Evolutionary conservation across 495 filamentous ascomycete species (phyloP), one percentile per base, ranked within the genome.

Genomic region (Aspergillus bridgeri): DNA sequence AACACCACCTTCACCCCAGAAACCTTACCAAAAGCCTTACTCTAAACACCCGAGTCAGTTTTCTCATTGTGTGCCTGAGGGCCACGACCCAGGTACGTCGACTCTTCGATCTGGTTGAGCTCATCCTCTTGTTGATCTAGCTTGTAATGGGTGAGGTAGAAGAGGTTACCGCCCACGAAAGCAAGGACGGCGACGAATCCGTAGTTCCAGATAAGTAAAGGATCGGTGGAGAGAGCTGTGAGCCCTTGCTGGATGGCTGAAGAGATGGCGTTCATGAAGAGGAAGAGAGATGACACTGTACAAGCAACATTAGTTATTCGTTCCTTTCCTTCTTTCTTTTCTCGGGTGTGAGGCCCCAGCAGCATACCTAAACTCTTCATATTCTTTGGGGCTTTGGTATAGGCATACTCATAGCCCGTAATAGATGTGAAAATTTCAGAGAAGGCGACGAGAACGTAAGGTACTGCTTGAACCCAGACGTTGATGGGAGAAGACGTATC

Each of bases 351-450:
- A 17, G 11, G 44, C n/a, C n/a, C n/a, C n/a, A n/a, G 22, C 25
- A 13, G 76, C 54, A 57, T 57, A 57, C 71, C 65, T 24, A 75
- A 54, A 29, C 68, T 69, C 61, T 69, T 70, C 70, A 75, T 75
- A 53, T 64, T 71, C 46, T 48, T 58, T 3, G 74, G 74, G 5
- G 74, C 74, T 57, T 75, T 67, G 9, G 65, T 68, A 57, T 67
- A 74, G 0, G 73, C 78, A 49, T 79, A 81, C 67, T 85, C 82
- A 24, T 80, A 72, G 0, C 67, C 75, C 8, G 83, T 84, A 64
- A 87, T 83, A 43, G 76, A 80, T 7, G 82, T 81, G 61, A 89
- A 82, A 47, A 88, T 86, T 69, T 89, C 87, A 49, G 81, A 83
- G n/a, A 87, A 67, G 19, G 80, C 86, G 46, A 87, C 76, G 6